These are phyloP conservation scores for Cutaneotrichosporon cyanovorans DNA, from an alignment of 1,284 basidiomycete species.

Conservation along the genomic window DNA sequence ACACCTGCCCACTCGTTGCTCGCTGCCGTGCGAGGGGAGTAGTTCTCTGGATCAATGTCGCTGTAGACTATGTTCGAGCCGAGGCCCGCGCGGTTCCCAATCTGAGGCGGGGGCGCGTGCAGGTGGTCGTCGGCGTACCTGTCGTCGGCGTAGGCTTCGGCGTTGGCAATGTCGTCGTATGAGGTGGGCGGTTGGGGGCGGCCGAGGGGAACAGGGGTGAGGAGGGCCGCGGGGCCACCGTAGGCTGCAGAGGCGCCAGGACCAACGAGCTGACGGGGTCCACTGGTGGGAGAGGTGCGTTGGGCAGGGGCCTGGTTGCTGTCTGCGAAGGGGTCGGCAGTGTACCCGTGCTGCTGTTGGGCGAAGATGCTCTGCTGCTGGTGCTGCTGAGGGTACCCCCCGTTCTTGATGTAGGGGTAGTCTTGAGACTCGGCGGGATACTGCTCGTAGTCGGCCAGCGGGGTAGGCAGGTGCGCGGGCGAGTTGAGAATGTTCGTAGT, in stretches of 20 bases:
- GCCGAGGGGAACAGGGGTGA: slow-evolving; percentile 34
- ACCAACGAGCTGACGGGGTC: slow-evolving; percentile 32
- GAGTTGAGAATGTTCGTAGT: neutral
- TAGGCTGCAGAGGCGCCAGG: slow-evolving; percentile 11
- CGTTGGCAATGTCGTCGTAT: slow-evolving; percentile 27
- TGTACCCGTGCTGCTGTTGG: neutral
- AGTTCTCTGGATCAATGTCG: slow-evolving; percentile 4
- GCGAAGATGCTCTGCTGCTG: slow-evolving; percentile 7
- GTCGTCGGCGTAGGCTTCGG: slow-evolving; percentile 26
- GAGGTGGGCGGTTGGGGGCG: slow-evolving; percentile 30
- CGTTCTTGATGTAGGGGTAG: slow-evolving; percentile 10
- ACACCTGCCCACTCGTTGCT: slow-evolving; percentile 19
- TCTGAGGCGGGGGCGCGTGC: slow-evolving; percentile 1
- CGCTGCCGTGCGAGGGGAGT: slow-evolving; percentile 19
- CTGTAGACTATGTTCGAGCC: too few relatives aligned
- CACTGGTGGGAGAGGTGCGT: slow-evolving; percentile 5
- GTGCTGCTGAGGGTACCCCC: slow-evolving; percentile 1
- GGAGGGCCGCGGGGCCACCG: slow-evolving; percentile 7
- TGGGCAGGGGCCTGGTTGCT: neutral
- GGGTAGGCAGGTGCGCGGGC: slow-evolving; percentile 21
- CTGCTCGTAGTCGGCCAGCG: slow-evolving; percentile 19
- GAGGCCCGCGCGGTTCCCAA: too few relatives aligned
- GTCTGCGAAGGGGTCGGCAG: slow-evolving; percentile 5
- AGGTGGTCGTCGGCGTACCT: slow-evolving; percentile 18
- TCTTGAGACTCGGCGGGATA: slow-evolving; percentile 1